A percentile compares a stretch with the other conserved stretches of the same genome.
Evolutionary conservation across 805 yeast genomes (phyloP).

Genomic region (Pichia californica): DNA sequence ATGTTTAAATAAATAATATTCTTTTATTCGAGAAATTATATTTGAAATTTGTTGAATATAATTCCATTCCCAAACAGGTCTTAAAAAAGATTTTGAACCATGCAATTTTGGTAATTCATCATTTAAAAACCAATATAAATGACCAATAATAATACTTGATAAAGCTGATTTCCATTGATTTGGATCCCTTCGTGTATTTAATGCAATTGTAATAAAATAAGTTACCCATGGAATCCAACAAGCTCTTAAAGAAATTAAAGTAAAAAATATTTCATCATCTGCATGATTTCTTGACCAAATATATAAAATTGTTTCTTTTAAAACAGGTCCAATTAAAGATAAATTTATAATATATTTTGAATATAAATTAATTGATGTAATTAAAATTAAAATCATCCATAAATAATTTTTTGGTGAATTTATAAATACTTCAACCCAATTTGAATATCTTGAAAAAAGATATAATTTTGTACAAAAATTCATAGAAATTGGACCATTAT

Average conservation of each 20-base stretch:
- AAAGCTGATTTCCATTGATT: slow-evolving; percentile 18
- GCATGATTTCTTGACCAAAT: slow-evolving; percentile 44
- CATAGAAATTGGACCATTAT: slow-evolving; percentile 35
- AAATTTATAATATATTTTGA: slow-evolving; percentile 24
- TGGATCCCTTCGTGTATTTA: slow-evolving; percentile 1
- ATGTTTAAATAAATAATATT: too few relatives aligned
- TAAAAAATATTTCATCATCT: slow-evolving; percentile 31
- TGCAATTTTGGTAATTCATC: slow-evolving; percentile 37
- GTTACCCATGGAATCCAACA: slow-evolving; percentile 39
- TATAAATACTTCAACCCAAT: slow-evolving; percentile 33
- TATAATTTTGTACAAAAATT: slow-evolving; percentile 31
- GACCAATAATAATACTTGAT: slow-evolving; percentile 39
- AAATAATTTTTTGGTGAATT: slow-evolving; percentile 30
- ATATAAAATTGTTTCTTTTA: slow-evolving; percentile 35
- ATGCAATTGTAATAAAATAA: slow-evolving; percentile 17
- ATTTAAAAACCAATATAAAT: slow-evolving; percentile 33
- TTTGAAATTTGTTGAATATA: background rate
- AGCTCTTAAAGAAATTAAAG: slow-evolving; percentile 37
- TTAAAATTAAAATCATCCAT: slow-evolving; percentile 32
- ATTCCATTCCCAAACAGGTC: slow-evolving; percentile 39
- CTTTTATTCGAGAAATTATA: too few relatives aligned
- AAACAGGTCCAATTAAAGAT: slow-evolving; percentile 32
- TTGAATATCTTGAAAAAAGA: slow-evolving; percentile 33
- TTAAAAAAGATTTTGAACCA: slow-evolving; percentile 28
- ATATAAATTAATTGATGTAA: slow-evolving; percentile 27